These are phyloP conservation scores for Solanum appendiculatum DNA, from an alignment of 257 asterid species.

Conservation along the genomic window DNA sequence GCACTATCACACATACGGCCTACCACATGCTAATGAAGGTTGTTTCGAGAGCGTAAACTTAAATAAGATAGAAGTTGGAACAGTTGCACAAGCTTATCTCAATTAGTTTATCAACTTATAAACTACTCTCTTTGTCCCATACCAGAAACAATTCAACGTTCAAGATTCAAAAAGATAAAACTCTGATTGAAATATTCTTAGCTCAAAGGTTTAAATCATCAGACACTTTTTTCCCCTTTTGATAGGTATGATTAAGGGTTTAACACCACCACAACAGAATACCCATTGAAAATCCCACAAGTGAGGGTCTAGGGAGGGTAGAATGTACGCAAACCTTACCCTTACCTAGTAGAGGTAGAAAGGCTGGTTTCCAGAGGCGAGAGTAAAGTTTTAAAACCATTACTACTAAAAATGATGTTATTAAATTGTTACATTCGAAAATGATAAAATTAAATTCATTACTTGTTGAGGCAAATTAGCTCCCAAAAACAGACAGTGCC, in stretches of 20 bases:
- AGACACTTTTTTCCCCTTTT: not conserved
- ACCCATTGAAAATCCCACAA: not conserved
- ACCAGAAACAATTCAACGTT: not conserved
- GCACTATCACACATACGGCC: not conserved
- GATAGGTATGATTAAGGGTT: not conserved
- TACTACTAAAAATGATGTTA: not conserved
- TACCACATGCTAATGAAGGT: not conserved
- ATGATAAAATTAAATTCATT: not conserved
- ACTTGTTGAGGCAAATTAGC: not conserved
- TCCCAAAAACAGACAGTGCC: not conserved
- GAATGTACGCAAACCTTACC: not conserved
- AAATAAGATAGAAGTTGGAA: not conserved
- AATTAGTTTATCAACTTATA: not conserved
- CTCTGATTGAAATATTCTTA: not conserved
- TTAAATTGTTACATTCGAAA: not conserved
- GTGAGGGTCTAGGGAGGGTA: not conserved
- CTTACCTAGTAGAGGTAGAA: not conserved
- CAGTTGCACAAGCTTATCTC: not conserved
- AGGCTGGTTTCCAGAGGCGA: accelerated
- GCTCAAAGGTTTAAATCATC: not conserved
- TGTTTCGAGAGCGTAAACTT: not conserved
- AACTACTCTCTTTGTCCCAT: not conserved
- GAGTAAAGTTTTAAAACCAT: not conserved
- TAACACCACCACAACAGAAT: not conserved
- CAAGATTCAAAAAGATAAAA: not conserved